Evolutionary conservation across 169 alveolate species (phyloP).

Genomic region (Perkinsus olseni): DNA sequence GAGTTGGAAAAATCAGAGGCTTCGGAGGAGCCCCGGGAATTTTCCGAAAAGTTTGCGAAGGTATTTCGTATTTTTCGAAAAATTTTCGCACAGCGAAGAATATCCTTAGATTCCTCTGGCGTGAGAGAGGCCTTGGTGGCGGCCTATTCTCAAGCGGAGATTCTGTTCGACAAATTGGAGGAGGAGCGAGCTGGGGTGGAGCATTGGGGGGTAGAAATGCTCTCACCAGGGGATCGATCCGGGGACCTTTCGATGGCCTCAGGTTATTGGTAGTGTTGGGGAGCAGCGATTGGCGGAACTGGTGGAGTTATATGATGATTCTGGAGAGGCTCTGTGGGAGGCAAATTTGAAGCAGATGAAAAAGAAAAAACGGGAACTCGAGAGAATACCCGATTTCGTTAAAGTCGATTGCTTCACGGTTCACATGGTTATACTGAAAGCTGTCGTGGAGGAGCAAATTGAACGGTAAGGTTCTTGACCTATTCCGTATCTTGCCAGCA

Average conservation of each 20-base stretch:
- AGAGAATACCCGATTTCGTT: slow-evolving; percentile 64
- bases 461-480: slow-evolving; percentile 56
- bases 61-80: slow-evolving; percentile 23
- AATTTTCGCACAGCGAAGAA: neutral
- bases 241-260: neutral
- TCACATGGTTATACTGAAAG: slow-evolving; percentile 60
- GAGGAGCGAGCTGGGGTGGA: slow-evolving; percentile 18
- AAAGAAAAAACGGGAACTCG: slow-evolving; percentile 66
- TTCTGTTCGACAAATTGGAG: slow-evolving; percentile 54
- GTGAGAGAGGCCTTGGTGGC: slow-evolving; percentile 24
- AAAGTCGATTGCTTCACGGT: slow-evolving; percentile 75
- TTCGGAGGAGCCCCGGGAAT: slow-evolving; percentile 71
- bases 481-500: neutral
- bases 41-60: slow-evolving; percentile 50
- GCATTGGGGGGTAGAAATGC: neutral
- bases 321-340: neutral
- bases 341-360: neutral
- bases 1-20: slow-evolving; percentile 64
- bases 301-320: neutral
- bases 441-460: slow-evolving; percentile 67
- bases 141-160: slow-evolving; percentile 56
- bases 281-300: neutral
- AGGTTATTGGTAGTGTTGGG: neutral
- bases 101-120: neutral
- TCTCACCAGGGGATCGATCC: neutral